phyloP scores from a whole-genome alignment of 1,139 yeast species.

The Geotrichum carabidarum region DNA sequence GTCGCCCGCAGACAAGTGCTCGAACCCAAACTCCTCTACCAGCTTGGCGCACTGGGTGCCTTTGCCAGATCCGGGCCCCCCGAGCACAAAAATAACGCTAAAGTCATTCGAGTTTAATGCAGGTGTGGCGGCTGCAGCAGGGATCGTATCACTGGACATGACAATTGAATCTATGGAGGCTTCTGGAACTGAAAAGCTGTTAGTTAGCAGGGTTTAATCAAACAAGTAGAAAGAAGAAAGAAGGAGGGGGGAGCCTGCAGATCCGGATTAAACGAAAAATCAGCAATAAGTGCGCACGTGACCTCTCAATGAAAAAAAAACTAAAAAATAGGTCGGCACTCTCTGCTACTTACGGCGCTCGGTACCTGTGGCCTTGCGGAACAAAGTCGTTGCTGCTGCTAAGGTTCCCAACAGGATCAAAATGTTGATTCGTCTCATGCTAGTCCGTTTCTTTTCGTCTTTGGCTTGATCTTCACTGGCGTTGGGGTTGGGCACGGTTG shows the following conservation, averaged over 20 bases:
- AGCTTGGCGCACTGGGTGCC: conserved; percentile 92
- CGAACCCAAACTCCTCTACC: conserved; percentile 73
- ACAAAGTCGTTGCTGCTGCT: conserved; percentile 16
- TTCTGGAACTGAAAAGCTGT: conserved; percentile 15
- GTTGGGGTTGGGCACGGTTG: neutral
- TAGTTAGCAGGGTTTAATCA: neutral
- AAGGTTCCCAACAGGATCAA: conserved; percentile 15
- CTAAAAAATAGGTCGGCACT: neutral
- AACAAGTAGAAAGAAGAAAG: neutral
- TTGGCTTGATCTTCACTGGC: neutral
- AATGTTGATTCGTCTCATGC: conserved; percentile 6
- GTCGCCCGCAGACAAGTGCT: conserved; percentile 93
- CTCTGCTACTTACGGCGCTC: conserved; percentile 13
- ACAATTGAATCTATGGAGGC: conserved; percentile 17
- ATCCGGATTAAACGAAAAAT: neutral
- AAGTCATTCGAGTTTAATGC: conserved; percentile 60
- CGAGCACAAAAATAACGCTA: conserved; percentile 76
- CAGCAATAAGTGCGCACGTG: neutral
- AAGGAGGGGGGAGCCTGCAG: neutral
- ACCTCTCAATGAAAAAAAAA: neutral
- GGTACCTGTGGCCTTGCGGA: conserved; percentile 8
- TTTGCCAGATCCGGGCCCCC: conserved; percentile 88
- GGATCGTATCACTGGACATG: neutral
- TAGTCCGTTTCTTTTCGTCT: neutral
- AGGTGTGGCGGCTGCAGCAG: conserved; percentile 33